Percentiles rank a stretch among this genome's conserved stretches.
phyloP scores from a whole-genome alignment of 1,139 yeast genomes.

The Sugiyamaella paludigena region DNA sequence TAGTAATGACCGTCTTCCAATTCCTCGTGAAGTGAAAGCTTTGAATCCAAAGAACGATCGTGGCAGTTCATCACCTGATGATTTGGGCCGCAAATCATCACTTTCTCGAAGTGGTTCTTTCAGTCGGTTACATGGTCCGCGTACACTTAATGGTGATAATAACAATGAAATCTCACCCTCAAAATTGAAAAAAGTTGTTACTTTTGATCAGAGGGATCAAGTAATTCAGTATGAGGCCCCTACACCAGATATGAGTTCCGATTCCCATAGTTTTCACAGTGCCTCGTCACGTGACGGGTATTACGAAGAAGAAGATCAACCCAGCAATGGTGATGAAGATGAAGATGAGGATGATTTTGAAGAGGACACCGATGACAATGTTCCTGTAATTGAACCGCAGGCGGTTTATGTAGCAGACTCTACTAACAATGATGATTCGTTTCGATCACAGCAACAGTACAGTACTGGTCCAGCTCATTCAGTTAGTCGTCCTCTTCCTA shows the following conservation, averaged over 20 bases:
- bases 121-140: constrained; percentile 35
- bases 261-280: constrained; percentile 20
- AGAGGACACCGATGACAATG: constrained; percentile 16
- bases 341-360: constrained; percentile 25
- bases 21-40: no score
- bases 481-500: constrained; percentile 27
- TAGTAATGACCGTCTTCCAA: background rate
- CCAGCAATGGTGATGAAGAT: constrained; percentile 24
- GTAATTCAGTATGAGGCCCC: constrained; percentile 44
- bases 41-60: no score
- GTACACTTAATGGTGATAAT: constrained; percentile 22
- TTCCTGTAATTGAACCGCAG: constrained; percentile 29
- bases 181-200: constrained; percentile 34
- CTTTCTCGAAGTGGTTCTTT: constrained; percentile 30
- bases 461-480: constrained; percentile 1
- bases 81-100: constrained; percentile 15
- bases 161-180: constrained; percentile 16
- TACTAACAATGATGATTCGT: background rate
- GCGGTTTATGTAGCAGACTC: background rate
- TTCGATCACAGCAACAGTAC: background rate
- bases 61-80: constrained; percentile 6
- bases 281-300: constrained; percentile 8
- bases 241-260: constrained; percentile 42
- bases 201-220: constrained; percentile 38
- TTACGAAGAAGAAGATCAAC: constrained; percentile 20